Conservation (phyloP, 2,329 filamentous ascomycete species). For the Colletotrichum caudatum region DNA sequence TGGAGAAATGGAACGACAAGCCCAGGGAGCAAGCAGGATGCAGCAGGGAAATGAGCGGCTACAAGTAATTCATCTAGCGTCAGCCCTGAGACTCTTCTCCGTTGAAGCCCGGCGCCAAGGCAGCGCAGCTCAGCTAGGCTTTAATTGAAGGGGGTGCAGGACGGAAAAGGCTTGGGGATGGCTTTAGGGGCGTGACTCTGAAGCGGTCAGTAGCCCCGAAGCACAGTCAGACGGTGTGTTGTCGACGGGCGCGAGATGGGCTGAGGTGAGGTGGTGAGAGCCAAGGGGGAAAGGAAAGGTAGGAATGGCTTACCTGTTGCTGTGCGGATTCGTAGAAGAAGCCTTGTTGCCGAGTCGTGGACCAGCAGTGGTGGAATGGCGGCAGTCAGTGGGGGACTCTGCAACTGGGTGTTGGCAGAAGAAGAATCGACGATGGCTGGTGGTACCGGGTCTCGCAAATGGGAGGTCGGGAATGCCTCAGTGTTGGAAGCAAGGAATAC, state of each 20-base stretch:
- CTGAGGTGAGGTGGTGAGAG: constrained; percentile 16
- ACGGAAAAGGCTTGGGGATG: constrained; percentile 21
- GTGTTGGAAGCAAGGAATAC: not conserved
- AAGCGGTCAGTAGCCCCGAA: constrained; percentile 30
- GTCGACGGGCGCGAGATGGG: constrained; percentile 25
- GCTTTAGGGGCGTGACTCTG: constrained; percentile 26
- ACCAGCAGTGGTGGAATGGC: not conserved
- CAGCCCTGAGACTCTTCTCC: constrained; percentile 30
- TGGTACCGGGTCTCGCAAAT: not conserved
- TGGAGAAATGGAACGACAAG: constrained; percentile 24
- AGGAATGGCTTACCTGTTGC: constrained; percentile 24
- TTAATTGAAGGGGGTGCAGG: constrained; percentile 11
- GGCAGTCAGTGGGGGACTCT: not conserved
- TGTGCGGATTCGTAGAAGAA: constrained; percentile 3
- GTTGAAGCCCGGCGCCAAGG: constrained; percentile 30
- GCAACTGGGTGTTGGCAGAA: constrained; percentile 16
- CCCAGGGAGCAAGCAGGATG: constrained; percentile 6
- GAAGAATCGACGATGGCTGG: not conserved
- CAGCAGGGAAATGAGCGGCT: constrained; percentile 29
- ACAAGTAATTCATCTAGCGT: constrained; percentile 33
- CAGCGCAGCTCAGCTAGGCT: constrained; percentile 6
- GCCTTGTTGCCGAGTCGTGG: constrained; percentile 6
- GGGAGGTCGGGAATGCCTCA: constrained; percentile 8
- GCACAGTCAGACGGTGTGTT: constrained; percentile 4
- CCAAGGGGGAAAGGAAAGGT: not conserved